Evolutionary conservation across 2,329 filamentous ascomycete species (phyloP), one percentile per base, ranked within the genome.

Genomic region (Setomelanomma holmii): DNA sequence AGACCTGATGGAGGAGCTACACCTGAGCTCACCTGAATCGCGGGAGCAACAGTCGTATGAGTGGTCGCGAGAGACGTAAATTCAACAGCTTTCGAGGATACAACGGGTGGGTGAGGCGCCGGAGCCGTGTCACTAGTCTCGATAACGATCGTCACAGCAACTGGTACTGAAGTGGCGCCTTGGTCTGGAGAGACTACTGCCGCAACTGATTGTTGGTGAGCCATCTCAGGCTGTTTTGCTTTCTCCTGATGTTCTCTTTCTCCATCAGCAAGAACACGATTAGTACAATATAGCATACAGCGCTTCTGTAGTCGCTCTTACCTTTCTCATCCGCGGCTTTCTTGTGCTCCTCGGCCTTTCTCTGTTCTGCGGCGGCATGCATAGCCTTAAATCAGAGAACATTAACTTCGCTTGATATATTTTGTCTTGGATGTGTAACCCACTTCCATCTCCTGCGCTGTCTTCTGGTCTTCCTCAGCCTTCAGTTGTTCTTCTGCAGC

Each of bases 351-450:
- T 47, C 43, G 7, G 40, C 40, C 20, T 56, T 53, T 24, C 49
- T 42, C 40, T 56, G 16, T 23, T 56, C 49, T 19, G 49, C 41
- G 3, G 41, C 49, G 19, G 41, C 58, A 21, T 60, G 58, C 58
- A 60, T 60, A 30, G 57, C 55, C 45, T 48, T n/a, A n/a, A n/a
- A n/a, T n/a, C n/a, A n/a, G n/a, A n/a, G n/a, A n/a, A n/a, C n/a
- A n/a, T n/a, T n/a, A n/a, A n/a, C n/a, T n/a, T n/a, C n/a, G n/a
- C n/a, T n/a, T n/a, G n/a, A n/a, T n/a, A n/a, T n/a, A n/a, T n/a
- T n/a, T n/a, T n/a, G n/a, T n/a, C n/a, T n/a, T n/a, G n/a, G n/a
- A 7, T 8, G 10, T 20, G 35, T 12, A 20, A 40, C 34, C 27
- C n/a, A 46, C 44, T 36, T 53, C 49, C 49, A 52, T 52, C 33